These are phyloP conservation scores for Apophysomyces trapeziformis DNA, from an alignment of 371 early-diverging fungal genomes.

Conservation along the genomic window DNA sequence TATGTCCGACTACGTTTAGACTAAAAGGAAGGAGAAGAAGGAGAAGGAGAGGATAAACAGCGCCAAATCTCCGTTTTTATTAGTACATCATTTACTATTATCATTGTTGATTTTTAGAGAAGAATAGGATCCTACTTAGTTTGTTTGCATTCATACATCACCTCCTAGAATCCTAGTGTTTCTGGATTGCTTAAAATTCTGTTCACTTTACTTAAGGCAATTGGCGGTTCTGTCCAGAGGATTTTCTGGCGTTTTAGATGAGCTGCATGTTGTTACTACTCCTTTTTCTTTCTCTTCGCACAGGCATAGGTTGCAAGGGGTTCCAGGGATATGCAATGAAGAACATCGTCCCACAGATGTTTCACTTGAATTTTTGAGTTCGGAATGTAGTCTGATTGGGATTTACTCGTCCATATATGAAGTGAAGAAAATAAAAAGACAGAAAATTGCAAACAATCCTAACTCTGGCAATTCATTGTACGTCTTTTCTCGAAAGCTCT, in stretches of 20 bases:
- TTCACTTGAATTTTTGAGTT: not conserved
- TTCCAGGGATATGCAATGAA: not conserved
- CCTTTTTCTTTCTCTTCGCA: conserved; percentile 6
- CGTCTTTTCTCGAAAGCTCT: not conserved
- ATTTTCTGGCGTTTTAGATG: not conserved
- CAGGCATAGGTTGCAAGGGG: conserved; percentile 3
- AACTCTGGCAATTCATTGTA: conserved; percentile 8
- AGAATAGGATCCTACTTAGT: too few species aligned
- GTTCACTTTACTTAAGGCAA: not conserved
- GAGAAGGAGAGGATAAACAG: too few species aligned
- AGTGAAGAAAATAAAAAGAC: not conserved
- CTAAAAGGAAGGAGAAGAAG: too few species aligned
- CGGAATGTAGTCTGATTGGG: not conserved
- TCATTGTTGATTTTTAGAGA: too few species aligned
- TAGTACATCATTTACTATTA: too few species aligned
- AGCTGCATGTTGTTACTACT: not conserved
- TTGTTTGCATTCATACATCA: too few species aligned
- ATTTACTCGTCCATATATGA: not conserved
- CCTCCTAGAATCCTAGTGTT: too few species aligned
- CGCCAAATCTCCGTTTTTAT: too few species aligned
- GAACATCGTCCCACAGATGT: not conserved
- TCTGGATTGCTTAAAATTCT: too few species aligned
- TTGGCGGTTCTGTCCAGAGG: not conserved
- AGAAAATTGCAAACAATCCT: not conserved
- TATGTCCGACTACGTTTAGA: too few species aligned